Evolutionary conservation across 768 basidiomycete genomes (phyloP).

Genomic region (Leccinum obscurum): DNA sequence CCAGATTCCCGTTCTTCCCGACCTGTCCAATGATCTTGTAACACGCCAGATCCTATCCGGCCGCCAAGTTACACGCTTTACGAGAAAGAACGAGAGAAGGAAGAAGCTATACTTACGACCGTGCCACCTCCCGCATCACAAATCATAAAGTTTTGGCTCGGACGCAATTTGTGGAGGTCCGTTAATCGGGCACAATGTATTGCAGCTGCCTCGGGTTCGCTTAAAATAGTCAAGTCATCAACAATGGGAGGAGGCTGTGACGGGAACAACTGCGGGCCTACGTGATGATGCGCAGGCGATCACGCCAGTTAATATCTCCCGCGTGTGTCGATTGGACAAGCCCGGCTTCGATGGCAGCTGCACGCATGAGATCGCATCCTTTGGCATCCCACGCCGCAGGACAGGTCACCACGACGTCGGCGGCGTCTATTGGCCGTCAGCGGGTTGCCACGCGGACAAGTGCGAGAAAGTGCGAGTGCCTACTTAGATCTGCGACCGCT

Average conservation of each 20-base stretch:
- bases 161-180: slow-evolving; percentile 73
- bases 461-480: slow-evolving; percentile 21
- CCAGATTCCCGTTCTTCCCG: slow-evolving; percentile 73
- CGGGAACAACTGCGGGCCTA: slow-evolving; percentile 27
- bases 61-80: slow-evolving; percentile 6
- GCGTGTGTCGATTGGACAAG: slow-evolving; percentile 72
- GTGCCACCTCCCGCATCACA: slow-evolving; percentile 90
- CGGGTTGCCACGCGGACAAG: neutral
- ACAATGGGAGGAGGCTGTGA: slow-evolving; percentile 1
- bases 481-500: slow-evolving; percentile 81
- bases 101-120: slow-evolving; percentile 44
- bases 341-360: slow-evolving; percentile 78
- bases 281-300: slow-evolving; percentile 82
- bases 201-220: slow-evolving; percentile 83
- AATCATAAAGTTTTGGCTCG: slow-evolving; percentile 88
- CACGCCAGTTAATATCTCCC: slow-evolving; percentile 74
- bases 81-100: neutral
- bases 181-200: slow-evolving; percentile 85
- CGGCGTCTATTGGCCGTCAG: slow-evolving; percentile 53
- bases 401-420: slow-evolving; percentile 84
- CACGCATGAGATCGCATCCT: slow-evolving; percentile 84
- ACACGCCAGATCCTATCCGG: slow-evolving; percentile 44
- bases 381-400: slow-evolving; percentile 91
- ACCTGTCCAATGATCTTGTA: slow-evolving; percentile 83
- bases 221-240: slow-evolving; percentile 26